Percentiles rank a stretch among this genome's conserved stretches.
These are phyloP conservation scores for Aspergillus pseudonomiae DNA, from an alignment of 2,329 filamentous ascomycete genomes.

Conservation along the genomic window DNA sequence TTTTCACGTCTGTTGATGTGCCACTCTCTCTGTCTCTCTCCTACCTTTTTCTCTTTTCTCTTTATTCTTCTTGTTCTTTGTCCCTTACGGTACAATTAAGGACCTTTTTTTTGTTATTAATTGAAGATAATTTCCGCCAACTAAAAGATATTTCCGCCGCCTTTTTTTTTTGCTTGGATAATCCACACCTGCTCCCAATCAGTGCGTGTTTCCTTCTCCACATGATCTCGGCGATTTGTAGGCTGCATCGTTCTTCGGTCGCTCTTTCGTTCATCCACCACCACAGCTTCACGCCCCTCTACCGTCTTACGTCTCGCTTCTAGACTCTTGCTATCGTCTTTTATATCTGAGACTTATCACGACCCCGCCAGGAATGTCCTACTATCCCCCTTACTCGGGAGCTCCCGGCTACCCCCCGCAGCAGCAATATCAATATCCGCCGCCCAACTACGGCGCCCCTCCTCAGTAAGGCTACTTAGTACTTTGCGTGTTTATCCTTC, in stretches of 20 bases:
- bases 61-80: background rate
- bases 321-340: slow-evolving; percentile 5
- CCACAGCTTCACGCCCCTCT: background rate
- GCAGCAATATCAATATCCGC: slow-evolving; percentile 33
- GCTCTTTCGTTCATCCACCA: slow-evolving; percentile 11
- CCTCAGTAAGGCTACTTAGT: slow-evolving; percentile 37
- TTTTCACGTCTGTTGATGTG: background rate
- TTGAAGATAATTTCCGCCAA: background rate
- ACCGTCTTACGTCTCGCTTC: slow-evolving; percentile 10
- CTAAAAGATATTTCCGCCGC: background rate
- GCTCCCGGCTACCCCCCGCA: slow-evolving; percentile 59
- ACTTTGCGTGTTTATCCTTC: background rate
- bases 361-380: slow-evolving; percentile 56
- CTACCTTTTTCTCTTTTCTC: background rate
- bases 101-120: background rate
- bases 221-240: slow-evolving; percentile 20
- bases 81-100: background rate
- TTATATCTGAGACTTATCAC: slow-evolving; percentile 14
- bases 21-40: background rate
- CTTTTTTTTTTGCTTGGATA: background rate
- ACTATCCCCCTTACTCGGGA: slow-evolving; percentile 63
- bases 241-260: slow-evolving; percentile 23
- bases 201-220: slow-evolving; percentile 13
- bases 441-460: slow-evolving; percentile 41
- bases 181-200: slow-evolving; percentile 1